phyloP scores from a whole-genome alignment of 2,329 filamentous ascomycete genomes.

The Lasiodiplodia sp. region DNA sequence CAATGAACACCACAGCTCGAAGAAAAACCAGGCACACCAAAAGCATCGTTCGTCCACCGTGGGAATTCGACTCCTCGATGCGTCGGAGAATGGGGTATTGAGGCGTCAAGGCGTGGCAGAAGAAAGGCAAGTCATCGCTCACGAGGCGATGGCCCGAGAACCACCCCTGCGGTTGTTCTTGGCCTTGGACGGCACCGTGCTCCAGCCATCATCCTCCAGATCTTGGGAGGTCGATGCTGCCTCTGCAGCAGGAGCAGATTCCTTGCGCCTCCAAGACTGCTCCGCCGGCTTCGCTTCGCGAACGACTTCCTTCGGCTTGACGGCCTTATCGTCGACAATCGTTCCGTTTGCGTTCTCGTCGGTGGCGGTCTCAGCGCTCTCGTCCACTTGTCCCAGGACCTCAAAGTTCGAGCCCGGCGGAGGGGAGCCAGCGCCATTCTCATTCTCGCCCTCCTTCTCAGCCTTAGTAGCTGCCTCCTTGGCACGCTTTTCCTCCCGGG shows the following conservation, averaged over 20 bases:
- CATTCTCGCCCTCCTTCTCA: constrained; percentile 57
- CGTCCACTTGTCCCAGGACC: constrained; percentile 58
- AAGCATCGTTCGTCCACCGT: constrained; percentile 28
- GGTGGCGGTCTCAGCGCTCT: constrained; percentile 41
- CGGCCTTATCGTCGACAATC: constrained; percentile 60
- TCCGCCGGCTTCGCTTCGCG: constrained; percentile 51
- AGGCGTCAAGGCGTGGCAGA: constrained; percentile 23
- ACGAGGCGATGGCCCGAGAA: constrained; percentile 57
- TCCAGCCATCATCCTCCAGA: constrained; percentile 62
- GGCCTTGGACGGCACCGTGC: constrained; percentile 57
- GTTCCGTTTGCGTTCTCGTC: constrained; percentile 56
- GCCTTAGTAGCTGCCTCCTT: constrained; percentile 65
- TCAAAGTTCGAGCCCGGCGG: constrained; percentile 59
- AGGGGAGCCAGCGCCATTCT: constrained; percentile 38
- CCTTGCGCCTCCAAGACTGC: constrained; percentile 51
- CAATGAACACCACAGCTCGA: constrained; percentile 27
- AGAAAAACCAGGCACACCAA: constrained; percentile 30
- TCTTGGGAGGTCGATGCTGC: constrained; percentile 53
- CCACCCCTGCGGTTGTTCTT: constrained; percentile 53
- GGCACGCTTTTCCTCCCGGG: constrained; percentile 70
- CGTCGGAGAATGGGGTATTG: constrained; percentile 29
- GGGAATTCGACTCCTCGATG: constrained; percentile 25
- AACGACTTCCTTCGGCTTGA: constrained; percentile 64
- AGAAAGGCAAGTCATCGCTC: constrained; percentile 30
- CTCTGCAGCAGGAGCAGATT: constrained; percentile 40